phyloP scores from a whole-genome alignment of 345 rosid genomes.

The Kandelia obovata region DNA sequence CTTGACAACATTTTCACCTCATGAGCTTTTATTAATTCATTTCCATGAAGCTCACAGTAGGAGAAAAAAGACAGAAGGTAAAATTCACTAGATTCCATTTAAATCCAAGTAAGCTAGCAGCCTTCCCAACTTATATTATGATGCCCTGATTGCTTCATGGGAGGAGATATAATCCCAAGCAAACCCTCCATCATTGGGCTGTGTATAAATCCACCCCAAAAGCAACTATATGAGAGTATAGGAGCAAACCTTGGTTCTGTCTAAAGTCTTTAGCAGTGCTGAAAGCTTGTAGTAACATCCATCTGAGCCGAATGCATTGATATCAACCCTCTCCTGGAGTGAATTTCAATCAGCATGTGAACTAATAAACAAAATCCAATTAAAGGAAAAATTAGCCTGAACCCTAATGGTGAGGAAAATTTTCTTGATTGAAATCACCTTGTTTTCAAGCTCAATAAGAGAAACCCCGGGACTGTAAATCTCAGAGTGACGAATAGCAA shows the following conservation, averaged over 20 bases:
- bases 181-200: neutral
- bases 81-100: neutral
- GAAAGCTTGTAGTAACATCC: conserved; percentile 86
- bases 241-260: conserved; percentile 83
- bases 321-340: conserved; percentile 87
- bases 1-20: too few relatives aligned
- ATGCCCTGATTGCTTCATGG: too few relatives aligned
- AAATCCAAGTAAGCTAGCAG: neutral
- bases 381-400: conserved; percentile 3
- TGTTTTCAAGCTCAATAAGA: conserved; percentile 93
- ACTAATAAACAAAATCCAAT: neutral
- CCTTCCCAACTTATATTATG: too few relatives aligned
- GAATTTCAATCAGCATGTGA: conserved; percentile 9
- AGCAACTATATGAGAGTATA: conserved; percentile 7
- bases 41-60: too few relatives aligned
- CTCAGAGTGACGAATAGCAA: conserved; percentile 74
- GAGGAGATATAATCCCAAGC: neutral
- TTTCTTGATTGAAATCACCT: conserved; percentile 43
- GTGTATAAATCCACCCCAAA: neutral
- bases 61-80: too few relatives aligned
- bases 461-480: conserved; percentile 87
- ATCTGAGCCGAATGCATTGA: conserved; percentile 72
- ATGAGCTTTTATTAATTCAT: too few relatives aligned
- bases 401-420: neutral
- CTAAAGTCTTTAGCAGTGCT: conserved; percentile 79